Evolutionary conservation across 2,329 filamentous ascomycete species (phyloP).

Genomic region (Diaporthe destruens): DNA sequence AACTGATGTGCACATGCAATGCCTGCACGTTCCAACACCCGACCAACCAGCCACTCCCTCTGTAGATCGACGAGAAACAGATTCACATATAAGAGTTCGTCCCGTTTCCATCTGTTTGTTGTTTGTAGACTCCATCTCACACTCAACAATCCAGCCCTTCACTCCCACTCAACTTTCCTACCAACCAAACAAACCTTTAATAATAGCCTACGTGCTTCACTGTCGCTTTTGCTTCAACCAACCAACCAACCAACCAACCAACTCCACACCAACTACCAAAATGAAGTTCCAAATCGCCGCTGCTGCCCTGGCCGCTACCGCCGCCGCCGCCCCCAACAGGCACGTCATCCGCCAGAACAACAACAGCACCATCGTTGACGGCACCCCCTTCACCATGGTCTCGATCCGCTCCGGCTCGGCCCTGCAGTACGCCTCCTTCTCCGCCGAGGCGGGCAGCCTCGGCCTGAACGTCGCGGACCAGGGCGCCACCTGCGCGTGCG

Average conservation of each 20-base stretch:
- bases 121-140: constrained; percentile 4
- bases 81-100: constrained; percentile 23
- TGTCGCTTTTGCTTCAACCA: neutral
- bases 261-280: constrained; percentile 37
- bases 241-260: constrained; percentile 7
- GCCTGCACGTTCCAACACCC: neutral
- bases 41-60: constrained; percentile 1
- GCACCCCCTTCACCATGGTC: constrained; percentile 60
- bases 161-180: constrained; percentile 12
- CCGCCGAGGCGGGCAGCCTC: constrained; percentile 59
- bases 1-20: constrained; percentile 10
- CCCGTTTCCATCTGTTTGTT: constrained; percentile 6
- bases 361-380: constrained; percentile 46
- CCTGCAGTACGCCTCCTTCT: constrained; percentile 61
- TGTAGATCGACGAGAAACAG: neutral
- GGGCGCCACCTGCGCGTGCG: constrained; percentile 61
- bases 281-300: constrained; percentile 66
- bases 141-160: constrained; percentile 21
- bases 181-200: neutral
- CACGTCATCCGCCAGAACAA: constrained; percentile 42
- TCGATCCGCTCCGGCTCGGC: constrained; percentile 62
- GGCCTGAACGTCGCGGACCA: constrained; percentile 58
- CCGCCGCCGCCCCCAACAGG: constrained; percentile 48
- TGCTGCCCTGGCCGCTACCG: constrained; percentile 57
- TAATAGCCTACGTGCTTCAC: constrained; percentile 20